Percentiles rank a stretch among this genome's conserved stretches.
Conservation (phyloP, 352 stramenopile species). For the Paralagenidium karlingii region DNA sequence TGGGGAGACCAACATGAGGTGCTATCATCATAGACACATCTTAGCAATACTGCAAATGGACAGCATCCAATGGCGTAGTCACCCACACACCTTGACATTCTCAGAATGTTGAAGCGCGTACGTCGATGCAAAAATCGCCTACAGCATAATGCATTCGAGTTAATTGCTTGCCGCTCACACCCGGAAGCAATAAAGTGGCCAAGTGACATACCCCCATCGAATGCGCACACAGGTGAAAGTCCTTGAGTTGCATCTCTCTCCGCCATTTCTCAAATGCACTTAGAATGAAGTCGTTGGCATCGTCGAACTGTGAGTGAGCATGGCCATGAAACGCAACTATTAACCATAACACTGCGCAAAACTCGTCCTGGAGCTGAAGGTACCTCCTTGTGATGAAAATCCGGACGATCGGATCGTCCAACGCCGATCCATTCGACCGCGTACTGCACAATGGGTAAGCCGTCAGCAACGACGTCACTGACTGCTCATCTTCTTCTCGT, state of each 20-base stretch:
- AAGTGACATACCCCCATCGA: slow-evolving; percentile 53
- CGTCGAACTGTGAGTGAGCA: slow-evolving; percentile 40
- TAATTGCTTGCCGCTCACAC: neutral
- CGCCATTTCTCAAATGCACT: slow-evolving; percentile 61
- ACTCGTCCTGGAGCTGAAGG: slow-evolving; percentile 2
- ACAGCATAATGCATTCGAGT: neutral
- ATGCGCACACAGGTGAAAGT: slow-evolving; percentile 62
- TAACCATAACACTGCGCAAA: neutral
- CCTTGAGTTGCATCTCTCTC: slow-evolving; percentile 50
- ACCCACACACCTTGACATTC: slow-evolving; percentile 33
- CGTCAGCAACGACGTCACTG: neutral
- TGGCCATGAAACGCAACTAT: too few relatives aligned
- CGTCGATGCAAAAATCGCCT: slow-evolving; percentile 16
- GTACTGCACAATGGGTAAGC: slow-evolving; percentile 24
- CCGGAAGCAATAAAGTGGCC: neutral
- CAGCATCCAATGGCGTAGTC: neutral
- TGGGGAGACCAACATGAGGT: slow-evolving; percentile 63
- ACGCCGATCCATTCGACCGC: slow-evolving; percentile 78
- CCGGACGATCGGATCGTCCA: slow-evolving; percentile 61
- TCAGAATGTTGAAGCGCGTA: slow-evolving; percentile 9
- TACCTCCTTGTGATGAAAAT: slow-evolving; percentile 61
- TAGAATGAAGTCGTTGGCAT: slow-evolving; percentile 61
- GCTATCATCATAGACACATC: slow-evolving; percentile 15
- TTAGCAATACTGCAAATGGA: neutral
- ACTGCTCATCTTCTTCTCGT: too few relatives aligned